Evolutionary conservation across 176 grass and related monocot genomes (phyloP), one percentile per base, ranked within the genome.

Genomic region (Avena eriantha): DNA sequence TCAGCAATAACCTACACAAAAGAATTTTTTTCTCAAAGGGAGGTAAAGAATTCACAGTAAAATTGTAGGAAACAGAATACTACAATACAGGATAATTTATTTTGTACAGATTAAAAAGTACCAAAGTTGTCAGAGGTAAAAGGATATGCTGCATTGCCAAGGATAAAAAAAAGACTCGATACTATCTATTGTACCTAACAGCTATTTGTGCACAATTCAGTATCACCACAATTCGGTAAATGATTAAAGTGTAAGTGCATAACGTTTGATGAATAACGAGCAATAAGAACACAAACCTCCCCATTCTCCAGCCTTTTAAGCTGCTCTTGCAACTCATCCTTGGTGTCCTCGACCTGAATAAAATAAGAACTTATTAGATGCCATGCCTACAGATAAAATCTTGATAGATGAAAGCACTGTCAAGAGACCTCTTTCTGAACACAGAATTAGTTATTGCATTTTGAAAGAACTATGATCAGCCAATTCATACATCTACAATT

Each of bases 311-410:
- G 89, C 70, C 50, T 88, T 80, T 86, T 83, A 45, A 99, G 97
- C 83, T 88, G 80, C 24, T 88, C 75, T 82, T 93, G 81, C 24
- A 96, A 78, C 77, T 91, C 94, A 91, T 99, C 97, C 56, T 90
- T 82, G 34, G 91, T 58, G 54, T 34, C 80, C 66, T 86, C 90
- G 71, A 96, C 94, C 97, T 99, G 83, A 59, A 88, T 77, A 70
- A 43, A 70, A 48, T 67, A 41, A 31, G 3, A 36, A 45, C 31
- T 19, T 34, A 34, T 41, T 2, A 53, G 31, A 81, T 24, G 11
- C 0, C 22, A 79, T 41, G 43, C 18, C 21, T 68, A 81, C 0
- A 10, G n/a, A 80, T 80, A 69, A 14, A 75, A 61, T 29, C 48
- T 12, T 18, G n/a, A 69, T 13, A 77, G 24, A 31, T 69, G 70